Evolutionary conservation across 371 early-diverging fungal species (phyloP), one percentile per base, ranked within the genome.

Genomic region (Batrachochytrium dendrobatidis): DNA sequence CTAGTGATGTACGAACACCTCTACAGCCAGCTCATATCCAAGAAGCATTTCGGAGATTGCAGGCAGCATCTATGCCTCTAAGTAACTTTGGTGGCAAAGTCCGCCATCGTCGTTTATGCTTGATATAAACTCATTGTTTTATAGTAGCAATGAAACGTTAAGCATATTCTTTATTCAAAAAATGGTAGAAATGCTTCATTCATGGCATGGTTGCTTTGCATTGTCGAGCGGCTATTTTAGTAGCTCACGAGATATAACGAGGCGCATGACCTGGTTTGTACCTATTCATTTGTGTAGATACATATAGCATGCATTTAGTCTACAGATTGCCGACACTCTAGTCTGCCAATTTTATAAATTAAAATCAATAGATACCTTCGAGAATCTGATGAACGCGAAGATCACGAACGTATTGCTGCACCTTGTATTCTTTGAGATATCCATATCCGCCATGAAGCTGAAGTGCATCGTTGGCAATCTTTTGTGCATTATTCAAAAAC

Each of bases 11-110:
- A 53, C 89, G 86, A 64, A 82, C 86, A 34, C 93, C 94, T 20
- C 63, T 96, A 48, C 74, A 84, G 34, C 86, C 90, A 1, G 79
- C 80, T 45, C 95, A 96, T 68, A 88, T 96, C 34, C 86, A 88
- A 32, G 95, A 95, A 69, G 97, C 94, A 1, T 95, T 68, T 35
- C 30, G 74, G 57, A 34, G 69, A 33, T 52, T 70, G 22, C 74
- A 73, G 64, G 32, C 15, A 20, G 64, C 54, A 22, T 54, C 58
- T 2, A 62, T 33, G 39, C 34, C 54, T 7, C 62, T 73, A 63
- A 58, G 33, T 32, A 73, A 68, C 44, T 73, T 73, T 39, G 20
- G 65, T 39, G 70, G 66, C 2, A 66, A 62, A 18, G 26, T 69
- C 2, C 51, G 46, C 30, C 46, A 66, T 30, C 63, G 58, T 12